phyloP scores from a whole-genome alignment of 768 basidiomycete genomes.

The Trichaptum fuscoviolaceum region DNA sequence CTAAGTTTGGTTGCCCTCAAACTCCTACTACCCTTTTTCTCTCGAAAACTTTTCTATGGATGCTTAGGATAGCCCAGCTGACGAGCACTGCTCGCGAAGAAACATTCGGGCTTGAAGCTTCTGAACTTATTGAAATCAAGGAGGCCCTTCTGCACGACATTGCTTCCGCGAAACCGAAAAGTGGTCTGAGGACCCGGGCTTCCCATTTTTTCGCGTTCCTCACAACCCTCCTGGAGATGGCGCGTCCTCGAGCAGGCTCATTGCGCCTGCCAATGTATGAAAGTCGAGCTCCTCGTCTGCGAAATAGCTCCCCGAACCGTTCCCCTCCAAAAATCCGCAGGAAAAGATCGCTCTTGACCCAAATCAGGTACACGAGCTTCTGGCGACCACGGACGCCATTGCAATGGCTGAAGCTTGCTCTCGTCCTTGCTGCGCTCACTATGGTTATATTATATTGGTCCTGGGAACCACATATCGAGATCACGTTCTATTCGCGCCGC shows the following conservation, averaged over 20 bases:
- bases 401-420: neutral
- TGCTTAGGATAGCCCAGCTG: neutral
- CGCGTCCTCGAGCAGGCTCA: conserved; percentile 4
- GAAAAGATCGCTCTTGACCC: conserved; percentile 3
- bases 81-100: neutral
- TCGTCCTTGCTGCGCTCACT: neutral
- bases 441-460: neutral
- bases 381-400: neutral
- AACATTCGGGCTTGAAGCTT: neutral
- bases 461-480: conserved; percentile 75
- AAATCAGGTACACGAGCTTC: conserved; percentile 3
- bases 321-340: conserved; percentile 1
- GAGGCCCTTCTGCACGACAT: neutral
- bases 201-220: neutral
- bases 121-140: neutral
- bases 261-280: conserved; percentile 1
- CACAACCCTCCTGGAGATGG: conserved; percentile 1
- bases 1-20: conserved; percentile 1
- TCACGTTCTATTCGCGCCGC: conserved; percentile 67
- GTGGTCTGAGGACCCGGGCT: neutral
- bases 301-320: neutral
- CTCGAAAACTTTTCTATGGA: neutral
- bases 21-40: neutral
- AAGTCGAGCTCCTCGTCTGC: neutral
- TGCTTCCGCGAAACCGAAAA: neutral